phyloP scores from a whole-genome alignment of 768 basidiomycete species.

The Clitopilus passeckerianus region DNA sequence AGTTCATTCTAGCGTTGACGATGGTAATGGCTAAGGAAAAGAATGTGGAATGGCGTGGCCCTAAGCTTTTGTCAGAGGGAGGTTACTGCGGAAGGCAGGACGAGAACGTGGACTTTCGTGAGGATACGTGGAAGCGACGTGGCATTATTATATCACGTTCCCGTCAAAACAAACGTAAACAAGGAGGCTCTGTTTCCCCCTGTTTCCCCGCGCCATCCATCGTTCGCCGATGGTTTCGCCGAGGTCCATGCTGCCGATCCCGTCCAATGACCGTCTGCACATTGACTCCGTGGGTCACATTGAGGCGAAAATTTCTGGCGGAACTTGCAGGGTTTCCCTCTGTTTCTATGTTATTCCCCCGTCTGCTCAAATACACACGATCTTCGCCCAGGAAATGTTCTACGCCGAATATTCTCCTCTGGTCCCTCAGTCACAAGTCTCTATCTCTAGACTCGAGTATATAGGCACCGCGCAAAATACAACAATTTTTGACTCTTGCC shows the following conservation, averaged over 20 bases:
- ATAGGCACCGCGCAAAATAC: neutral
- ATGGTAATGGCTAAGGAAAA: neutral
- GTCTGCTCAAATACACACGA: neutral
- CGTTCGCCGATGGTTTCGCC: neutral
- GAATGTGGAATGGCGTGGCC: neutral
- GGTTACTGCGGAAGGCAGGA: conserved; percentile 31
- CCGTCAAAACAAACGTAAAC: neutral
- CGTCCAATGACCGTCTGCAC: neutral
- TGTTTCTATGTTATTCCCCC: neutral
- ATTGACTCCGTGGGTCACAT: neutral
- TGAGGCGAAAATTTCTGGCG: neutral
- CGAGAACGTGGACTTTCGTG: conserved; percentile 29
- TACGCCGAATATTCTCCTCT: neutral
- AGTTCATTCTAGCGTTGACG: neutral
- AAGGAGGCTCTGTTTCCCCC: neutral
- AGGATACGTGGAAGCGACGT: conserved; percentile 21
- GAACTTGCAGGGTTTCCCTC: neutral
- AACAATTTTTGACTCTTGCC: neutral
- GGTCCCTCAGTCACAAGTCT: neutral
- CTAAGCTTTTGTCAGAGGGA: conserved; percentile 10
- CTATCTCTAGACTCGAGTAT: neutral
- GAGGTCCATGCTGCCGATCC: neutral
- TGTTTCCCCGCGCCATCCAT: neutral
- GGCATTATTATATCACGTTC: conserved; percentile 8
- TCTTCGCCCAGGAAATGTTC: neutral